Evolutionary conservation across 345 rosid genomes (phyloP), one percentile per base, ranked within the genome.

Genomic region (Ailanthus altissimus): DNA sequence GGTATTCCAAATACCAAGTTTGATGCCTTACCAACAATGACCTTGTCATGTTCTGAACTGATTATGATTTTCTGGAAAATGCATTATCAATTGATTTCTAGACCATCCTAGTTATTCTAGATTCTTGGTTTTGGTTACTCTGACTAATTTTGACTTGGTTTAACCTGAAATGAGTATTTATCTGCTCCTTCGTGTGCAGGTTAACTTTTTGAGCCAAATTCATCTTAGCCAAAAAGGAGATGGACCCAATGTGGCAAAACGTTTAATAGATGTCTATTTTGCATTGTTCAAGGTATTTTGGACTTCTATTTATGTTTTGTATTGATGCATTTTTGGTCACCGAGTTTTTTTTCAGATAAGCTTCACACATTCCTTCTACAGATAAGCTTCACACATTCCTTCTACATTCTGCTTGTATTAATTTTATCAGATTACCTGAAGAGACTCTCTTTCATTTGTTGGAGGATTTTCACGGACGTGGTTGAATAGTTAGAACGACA

Each of bases 181-280:
- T 75, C 21, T 12, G 38, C 38, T 43, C 64, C 59, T 49, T 11
- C 14, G 5, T 76, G n/a, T 83, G 76, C 90, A 96, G 95, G 92
- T 96, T 65, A 96, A 96, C 82, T 96, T 93, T 85, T 86, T 96
- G 81, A 91, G 97, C 82, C 98, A 93, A 79, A 86, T 90, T 81
- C 90, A 90, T 65, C 82, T 93, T 51, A 80, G 88, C 83, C 89
- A 89, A 69, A 92, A 85, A 87, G 99, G 98, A 80, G 95, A 93
- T 65, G 98, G 94, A 75, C 97, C 94, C 5, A 89, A 88, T 83
- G 92, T 86, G 81, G 99, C 98, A 77, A 96, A 91, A 82, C 94
- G 88, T 54, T 83, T 96, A 79, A 85, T 93, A 78, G 97, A 96
- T 89, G 93, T 93, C 5, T 96, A 96, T 79, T 96, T 96, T 85